Base-by-base conservation (phyloP, 2,329 filamentous ascomycete genomes). In the Monosporascus sp. region DNA sequence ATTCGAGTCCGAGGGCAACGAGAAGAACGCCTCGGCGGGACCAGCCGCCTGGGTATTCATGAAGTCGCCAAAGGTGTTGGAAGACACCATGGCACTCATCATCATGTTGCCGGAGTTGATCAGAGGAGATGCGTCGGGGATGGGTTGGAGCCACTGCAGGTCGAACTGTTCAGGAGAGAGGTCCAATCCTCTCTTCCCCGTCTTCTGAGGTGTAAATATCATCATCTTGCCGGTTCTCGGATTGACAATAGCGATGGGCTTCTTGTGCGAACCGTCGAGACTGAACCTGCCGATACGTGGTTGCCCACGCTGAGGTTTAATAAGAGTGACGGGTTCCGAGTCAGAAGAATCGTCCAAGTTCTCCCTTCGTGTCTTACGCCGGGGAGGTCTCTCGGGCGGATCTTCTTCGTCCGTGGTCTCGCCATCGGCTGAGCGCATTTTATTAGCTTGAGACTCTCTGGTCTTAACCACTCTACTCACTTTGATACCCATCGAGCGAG, bases 11-110 rank as follows among this genome's bases (percentile, higher is more conserved):
- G 81, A 79, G 11, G 78, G 77, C 51, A 86, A 84, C 5, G 87
- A 82, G 62, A 88, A 91, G 68, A 90, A 91, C 7, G 88, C 87
- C 69, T 91, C 88, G 0, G 85, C 79, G 2, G 88, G 86, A 1
- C 87, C 88, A 63, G 89, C 77, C n/a, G 83, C 78, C 64, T 88
- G 84, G 5, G 81, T 82, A 58, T 80, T 79, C 69, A 83, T 73
- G 54, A 79, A 79, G 62, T 82, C 78, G 43, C 77, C 78, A 60
- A 81, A 80, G 0, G 78, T 76, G 56, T 78, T 77, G 52, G 74
- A 75, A 1, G 79, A 79, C 51, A 85, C 79, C 72, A 90, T 85
- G 61, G 85, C 86, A 48, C 86, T 86, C 73, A 92, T 84, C 88
- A 92, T 91, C 59, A 92, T 79, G 54, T 90, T 88, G 52, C 85